Conservation (phyloP, 257 asterid species). For the Anisodus acutangulus region DNA sequence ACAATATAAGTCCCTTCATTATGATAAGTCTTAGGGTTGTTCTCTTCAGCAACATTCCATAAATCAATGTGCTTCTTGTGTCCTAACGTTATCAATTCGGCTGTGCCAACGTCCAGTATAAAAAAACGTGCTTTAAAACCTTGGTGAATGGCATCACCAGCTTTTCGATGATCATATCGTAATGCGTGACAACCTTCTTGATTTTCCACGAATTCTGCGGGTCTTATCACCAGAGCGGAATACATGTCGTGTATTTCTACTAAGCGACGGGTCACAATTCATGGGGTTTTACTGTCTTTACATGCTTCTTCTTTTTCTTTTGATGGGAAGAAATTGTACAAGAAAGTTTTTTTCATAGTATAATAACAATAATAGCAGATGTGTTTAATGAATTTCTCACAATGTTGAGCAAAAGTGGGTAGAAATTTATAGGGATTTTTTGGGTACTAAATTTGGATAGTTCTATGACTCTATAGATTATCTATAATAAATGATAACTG, state of each 20-base stretch:
- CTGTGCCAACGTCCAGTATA: slow-evolving; percentile 55
- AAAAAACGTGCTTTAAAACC: slow-evolving; percentile 49
- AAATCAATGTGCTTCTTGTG: slow-evolving; percentile 40
- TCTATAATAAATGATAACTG: too few species aligned
- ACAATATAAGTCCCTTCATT: slow-evolving; percentile 38
- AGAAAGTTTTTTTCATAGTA: slow-evolving; percentile 45
- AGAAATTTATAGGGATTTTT: not conserved
- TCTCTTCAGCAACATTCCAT: slow-evolving; percentile 50
- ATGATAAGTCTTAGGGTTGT: slow-evolving; percentile 30
- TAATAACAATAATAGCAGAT: not conserved
- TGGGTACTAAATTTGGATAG: not conserved
- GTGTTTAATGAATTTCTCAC: not conserved
- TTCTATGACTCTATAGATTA: not conserved
- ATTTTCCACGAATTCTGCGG: too few species aligned
- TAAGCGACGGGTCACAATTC: too few species aligned
- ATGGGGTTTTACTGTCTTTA: too few species aligned
- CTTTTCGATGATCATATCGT: too few species aligned
- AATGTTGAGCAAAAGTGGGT: not conserved
- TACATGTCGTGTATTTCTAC: too few species aligned
- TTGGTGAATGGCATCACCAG: slow-evolving; percentile 20
- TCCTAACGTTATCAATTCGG: slow-evolving; percentile 40
- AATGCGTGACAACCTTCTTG: too few species aligned
- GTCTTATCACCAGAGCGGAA: too few species aligned
- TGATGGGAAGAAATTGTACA: slow-evolving; percentile 47
- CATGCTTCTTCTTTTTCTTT: slow-evolving; percentile 45